Percentiles rank a stretch among this genome's conserved stretches.
Evolutionary conservation across 2,329 filamentous ascomycete genomes (phyloP).

Genomic region (Didymosphaeria variabile): DNA sequence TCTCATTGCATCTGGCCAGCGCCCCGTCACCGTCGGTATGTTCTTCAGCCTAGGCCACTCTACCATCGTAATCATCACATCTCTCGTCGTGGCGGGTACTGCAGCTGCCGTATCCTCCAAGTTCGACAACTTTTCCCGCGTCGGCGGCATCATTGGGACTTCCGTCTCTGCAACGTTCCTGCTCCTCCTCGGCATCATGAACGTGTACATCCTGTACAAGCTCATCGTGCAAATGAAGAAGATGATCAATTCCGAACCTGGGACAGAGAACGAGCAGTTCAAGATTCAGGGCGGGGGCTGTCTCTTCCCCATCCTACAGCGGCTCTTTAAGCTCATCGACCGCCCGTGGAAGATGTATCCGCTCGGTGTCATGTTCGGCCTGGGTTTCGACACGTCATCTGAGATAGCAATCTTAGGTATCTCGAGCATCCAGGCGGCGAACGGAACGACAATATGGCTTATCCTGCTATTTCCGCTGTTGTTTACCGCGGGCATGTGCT

Average conservation of each 20-base stretch:
- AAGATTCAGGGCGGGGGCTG: slow-evolving; percentile 81
- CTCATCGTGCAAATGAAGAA: slow-evolving; percentile 73
- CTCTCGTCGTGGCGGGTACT: slow-evolving; percentile 89
- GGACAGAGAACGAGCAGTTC: slow-evolving; percentile 63
- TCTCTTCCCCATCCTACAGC: slow-evolving; percentile 74
- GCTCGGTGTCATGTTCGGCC: slow-evolving; percentile 81
- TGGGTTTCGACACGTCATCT: slow-evolving; percentile 95
- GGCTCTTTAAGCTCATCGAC: slow-evolving; percentile 77
- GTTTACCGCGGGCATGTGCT: slow-evolving; percentile 95
- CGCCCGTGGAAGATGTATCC: slow-evolving; percentile 96
- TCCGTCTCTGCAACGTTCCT: slow-evolving; percentile 85
- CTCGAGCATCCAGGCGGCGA: slow-evolving; percentile 82
- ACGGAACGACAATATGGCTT: slow-evolving; percentile 90
- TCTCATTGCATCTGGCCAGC: slow-evolving; percentile 83
- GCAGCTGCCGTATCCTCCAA: slow-evolving; percentile 81
- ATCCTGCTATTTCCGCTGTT: slow-evolving; percentile 91
- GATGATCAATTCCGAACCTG: slow-evolving; percentile 63
- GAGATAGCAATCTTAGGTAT: slow-evolving; percentile 94
- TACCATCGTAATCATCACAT: slow-evolving; percentile 90
- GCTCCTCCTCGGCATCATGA: slow-evolving; percentile 82
- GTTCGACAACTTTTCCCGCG: slow-evolving; percentile 79
- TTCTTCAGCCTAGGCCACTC: slow-evolving; percentile 95
- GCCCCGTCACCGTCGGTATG: slow-evolving; percentile 89
- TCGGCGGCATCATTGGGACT: slow-evolving; percentile 90
- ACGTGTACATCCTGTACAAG: slow-evolving; percentile 84